Evolutionary conservation across 1,139 yeast genomes (phyloP), one percentile per base, ranked within the genome.

Genomic region (Groenewaldozyma sp.): DNA sequence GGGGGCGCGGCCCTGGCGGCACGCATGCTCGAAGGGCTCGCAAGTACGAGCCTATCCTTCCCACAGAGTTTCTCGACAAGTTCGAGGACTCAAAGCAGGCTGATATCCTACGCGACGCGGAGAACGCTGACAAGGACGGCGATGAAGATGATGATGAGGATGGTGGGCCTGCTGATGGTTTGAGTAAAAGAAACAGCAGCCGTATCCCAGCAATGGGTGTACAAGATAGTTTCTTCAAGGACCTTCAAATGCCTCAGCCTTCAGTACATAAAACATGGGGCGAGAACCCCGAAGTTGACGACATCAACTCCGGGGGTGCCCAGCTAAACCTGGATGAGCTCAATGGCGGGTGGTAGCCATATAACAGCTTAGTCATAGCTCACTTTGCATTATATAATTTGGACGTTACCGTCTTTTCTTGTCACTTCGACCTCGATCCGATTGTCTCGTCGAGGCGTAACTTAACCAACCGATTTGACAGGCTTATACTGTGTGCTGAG

Each of bases 1-100:
- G 70, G 68, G 71, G 71, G 9, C 61, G 66, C 13, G 67, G 66
- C 1, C 49, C 62, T 7, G 65, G 66, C 3, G 68, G 68, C 9
- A 55, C 59, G 3, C 53, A 62, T 28, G 49, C 50, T 16, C 50
- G 51, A 21, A 49, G 59, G n/a, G 67, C 65, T 5, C 55, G 58
- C 16, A 54, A 53, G 38, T 58, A 62, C 36, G 62, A 62, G 41
- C 71, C 71, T 1, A 43, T 59, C 4, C 49, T 65, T 3, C 65
- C 70, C 1, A 53, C 58, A 6, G 70, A 67, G 33, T 54, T 67
- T 28, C 43, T 62, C 31, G 67, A 62, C 37, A 55, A 56, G 41
- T 52, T 65, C 26, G 69, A 64, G 32, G 34, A 35, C 20, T 28
- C 21, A 11, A 21, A 20, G n/a, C 34, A 40, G 11, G 43, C 33